Evolutionary conservation across 306 rosid genomes (phyloP), one percentile per base, ranked within the genome.

Genomic region (Oxytropis ochrocephala): DNA sequence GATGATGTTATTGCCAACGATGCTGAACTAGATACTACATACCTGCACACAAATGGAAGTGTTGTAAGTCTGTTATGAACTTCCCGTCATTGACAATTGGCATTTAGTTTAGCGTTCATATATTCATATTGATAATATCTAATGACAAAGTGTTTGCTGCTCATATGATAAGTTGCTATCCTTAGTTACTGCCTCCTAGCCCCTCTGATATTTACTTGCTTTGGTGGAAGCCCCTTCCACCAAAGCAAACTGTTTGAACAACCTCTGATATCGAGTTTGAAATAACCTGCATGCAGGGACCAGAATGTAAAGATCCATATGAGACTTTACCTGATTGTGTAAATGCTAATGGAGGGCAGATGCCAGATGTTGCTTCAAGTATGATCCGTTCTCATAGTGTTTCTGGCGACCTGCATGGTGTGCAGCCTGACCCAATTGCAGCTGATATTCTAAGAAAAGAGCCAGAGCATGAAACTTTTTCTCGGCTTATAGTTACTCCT

Each of bases 401-500:
- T 68, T 85, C 90, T 49, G 94, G 94, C 62, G 94, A 89, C 61
- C 84, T 89, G 63, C 91, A 89, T 58, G 96, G 97, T 8, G 91
- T 87, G 69, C 96, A 85, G 66, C 91, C 97, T 30, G 94, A 87
- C 56, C 97, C 97, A 66, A 84, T 89, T 69, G 87, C 91, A 9
- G 97, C 97, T 77, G 97, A 91, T 80, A 87, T 91, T 78, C 76
- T 91, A 62, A 89, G 97, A 88, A 91, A 89, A 81, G 96, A 87
- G 76, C 96, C 97, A 3, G 97, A 91, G 78, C 96, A 91, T 32
- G 97, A 91, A 75, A 87, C 84, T 58, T 91, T 89, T 85, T 82
- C 85, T n/a, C 79, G 94, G n/a, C 96, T 91, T 32, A 82, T 67
- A 72, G 69, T 89, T 29, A 54, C 87, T 21, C 96, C 94, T 19